These are phyloP conservation scores for Earliella scabrosa DNA, from an alignment of 1,284 basidiomycete species.

Conservation along the genomic window DNA sequence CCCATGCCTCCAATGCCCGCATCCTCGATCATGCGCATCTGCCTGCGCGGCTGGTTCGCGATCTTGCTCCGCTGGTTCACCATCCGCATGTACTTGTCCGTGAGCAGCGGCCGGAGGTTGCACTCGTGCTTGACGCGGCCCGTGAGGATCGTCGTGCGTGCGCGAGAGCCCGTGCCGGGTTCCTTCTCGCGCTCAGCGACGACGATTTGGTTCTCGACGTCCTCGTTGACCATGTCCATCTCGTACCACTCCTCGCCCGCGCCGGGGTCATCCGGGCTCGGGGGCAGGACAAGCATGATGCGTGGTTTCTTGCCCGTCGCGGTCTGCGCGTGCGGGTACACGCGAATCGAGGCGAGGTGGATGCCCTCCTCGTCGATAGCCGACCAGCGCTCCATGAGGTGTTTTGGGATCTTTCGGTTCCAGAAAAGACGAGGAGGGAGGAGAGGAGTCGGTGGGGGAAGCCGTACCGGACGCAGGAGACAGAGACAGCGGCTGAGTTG, in stretches of 20 bases:
- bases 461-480: background rate
- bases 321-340: slow-evolving; percentile 58
- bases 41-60: slow-evolving; percentile 63
- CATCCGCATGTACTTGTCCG: too few relatives aligned
- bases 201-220: slow-evolving; percentile 78
- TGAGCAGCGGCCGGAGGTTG: slow-evolving; percentile 66
- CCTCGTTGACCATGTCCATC: slow-evolving; percentile 76
- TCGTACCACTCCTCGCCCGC: slow-evolving; percentile 69
- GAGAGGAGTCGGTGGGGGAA: background rate
- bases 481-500: background rate
- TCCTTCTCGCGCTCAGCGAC: slow-evolving; percentile 77
- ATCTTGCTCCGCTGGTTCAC: slow-evolving; percentile 58
- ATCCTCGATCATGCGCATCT: slow-evolving; percentile 60
- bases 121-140: slow-evolving; percentile 80
- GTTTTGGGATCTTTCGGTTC: slow-evolving; percentile 70
- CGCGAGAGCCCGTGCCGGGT: slow-evolving; percentile 51
- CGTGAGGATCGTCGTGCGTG: slow-evolving; percentile 74
- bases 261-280: slow-evolving; percentile 49
- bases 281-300: slow-evolving; percentile 70
- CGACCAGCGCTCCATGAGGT: slow-evolving; percentile 74
- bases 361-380: slow-evolving; percentile 62
- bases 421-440: too few relatives aligned
- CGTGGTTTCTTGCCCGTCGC: slow-evolving; percentile 54
- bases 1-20: slow-evolving; percentile 66
- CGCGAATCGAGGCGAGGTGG: slow-evolving; percentile 74